Evolutionary conservation across 768 basidiomycete genomes (phyloP), one percentile per base, ranked within the genome.

Genomic region (Saitozyma sp.): DNA sequence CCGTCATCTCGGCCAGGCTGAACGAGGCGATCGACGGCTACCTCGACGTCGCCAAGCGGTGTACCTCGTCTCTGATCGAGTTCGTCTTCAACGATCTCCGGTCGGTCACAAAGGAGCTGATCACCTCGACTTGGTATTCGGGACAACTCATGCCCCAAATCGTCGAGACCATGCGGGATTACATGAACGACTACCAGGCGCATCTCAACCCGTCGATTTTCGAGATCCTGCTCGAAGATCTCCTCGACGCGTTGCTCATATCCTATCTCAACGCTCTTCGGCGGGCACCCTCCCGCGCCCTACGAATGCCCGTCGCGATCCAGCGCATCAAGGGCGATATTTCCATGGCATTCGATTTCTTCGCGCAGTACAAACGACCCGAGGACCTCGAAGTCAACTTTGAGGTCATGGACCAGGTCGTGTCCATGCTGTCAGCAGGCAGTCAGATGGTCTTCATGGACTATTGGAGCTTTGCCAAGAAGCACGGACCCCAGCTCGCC

Each of bases 21-120:
- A 97, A 96, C 82, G 90, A 95, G 66, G 93, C 94, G 41, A 97
- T 98, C 68, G 95, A 99, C 76, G 96, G 96, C 3, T 98, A 94
- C 79, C 85, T 98, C 65, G 96, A 99, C 79, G 92, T 98, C 45
- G 94, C 94, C 56, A 98, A 98, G 83, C 91, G 91, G 78, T 98
- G 94, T 83, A 92, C 90, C 19, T 90, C 95, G 71, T 89, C 89
- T 0, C 85, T 99, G 61, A 93, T 99, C 73, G 90, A 91, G 70
- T 87, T 95, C 71, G 88, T 98, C 71, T 92, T 96, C 83, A 90
- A 96, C 79, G 96, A 98, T 77, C 81, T 98, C 68, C 91, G 89
- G 77, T 87, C 89, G 0, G 94, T 89, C 9, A 89, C 87, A 14
- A 92, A 91, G 77, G 84, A 83, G 45, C 83, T 98, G 43, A 93